phyloP scores from a whole-genome alignment of 306 rosid genomes.

The Casuarina equisetifolia region DNA sequence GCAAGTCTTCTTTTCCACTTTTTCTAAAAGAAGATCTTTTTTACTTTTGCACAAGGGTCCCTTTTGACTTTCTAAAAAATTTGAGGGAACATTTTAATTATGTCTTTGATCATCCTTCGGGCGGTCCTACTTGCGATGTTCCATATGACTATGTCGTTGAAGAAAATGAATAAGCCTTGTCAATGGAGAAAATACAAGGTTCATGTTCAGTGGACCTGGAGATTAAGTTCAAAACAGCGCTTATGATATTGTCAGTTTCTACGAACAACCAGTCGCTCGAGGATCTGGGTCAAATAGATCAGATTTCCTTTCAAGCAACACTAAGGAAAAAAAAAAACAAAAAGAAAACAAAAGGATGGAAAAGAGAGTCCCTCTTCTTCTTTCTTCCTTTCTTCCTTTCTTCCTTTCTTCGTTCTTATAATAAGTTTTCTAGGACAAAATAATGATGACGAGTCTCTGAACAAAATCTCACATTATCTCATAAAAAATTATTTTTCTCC shows the following conservation, averaged over 20 bases:
- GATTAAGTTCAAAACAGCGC: background rate
- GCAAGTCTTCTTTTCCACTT: conserved; percentile 24
- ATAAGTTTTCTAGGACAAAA: no score
- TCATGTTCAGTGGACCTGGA: background rate
- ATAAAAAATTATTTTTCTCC: background rate
- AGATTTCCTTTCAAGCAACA: no score
- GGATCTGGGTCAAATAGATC: no score
- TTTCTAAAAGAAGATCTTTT: conserved; percentile 19
- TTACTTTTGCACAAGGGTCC: conserved; percentile 28
- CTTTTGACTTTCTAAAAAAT: conserved; percentile 1
- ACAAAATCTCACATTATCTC: no score
- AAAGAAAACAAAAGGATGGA: no score
- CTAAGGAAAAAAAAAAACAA: no score
- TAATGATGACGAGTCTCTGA: no score
- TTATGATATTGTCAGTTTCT: background rate
- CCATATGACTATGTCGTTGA: background rate
- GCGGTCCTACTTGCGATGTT: conserved; percentile 30
- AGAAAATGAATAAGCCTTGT: background rate
- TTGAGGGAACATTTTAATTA: conserved; percentile 32
- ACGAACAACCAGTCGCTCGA: background rate
- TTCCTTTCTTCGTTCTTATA: background rate
- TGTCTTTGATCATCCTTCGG: conserved; percentile 28
- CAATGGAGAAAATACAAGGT: background rate
- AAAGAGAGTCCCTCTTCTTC: background rate
- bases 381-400: background rate